Evolutionary conservation across 2,329 filamentous ascomycete genomes (phyloP), one percentile per base, ranked within the genome.

Genomic region (Penicillium occitanis): DNA sequence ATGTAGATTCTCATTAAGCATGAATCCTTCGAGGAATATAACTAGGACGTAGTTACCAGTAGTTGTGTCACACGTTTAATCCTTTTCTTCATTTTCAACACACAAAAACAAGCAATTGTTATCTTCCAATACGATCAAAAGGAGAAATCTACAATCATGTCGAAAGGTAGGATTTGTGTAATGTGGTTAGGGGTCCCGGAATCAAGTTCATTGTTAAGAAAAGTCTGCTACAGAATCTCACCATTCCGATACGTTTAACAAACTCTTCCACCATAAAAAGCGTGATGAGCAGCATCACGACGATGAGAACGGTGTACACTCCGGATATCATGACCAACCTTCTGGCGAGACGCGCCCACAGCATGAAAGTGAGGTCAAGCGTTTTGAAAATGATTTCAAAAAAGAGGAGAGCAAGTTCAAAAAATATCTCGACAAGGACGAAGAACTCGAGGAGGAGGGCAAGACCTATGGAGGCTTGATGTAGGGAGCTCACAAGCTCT

Each of bases 381-480:
- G 55, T 17, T 8, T 64, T 46, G 61, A 35, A 25, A 10, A 35
- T 6, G 37, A 37, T 37, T n/a, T 57, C n/a, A 58, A 58, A 30
- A 57, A 55, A 5, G 51, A 64, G 17, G 61, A 44, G 7, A 35
- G 30, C 6, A 48, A 58, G 13, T 48, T 65, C 19, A 13, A 53
- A 30, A 50, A 53, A 2, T 60, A 65, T 40, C 40, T 65, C 17
- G 37, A 60, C 8, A 30, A 69, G 35, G 61, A 66, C 35, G 66
- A 66, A 13, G 40, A 65, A 25, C 30, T 65, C 28, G 53, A 59
- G 46, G 63, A 65, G 4, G 42, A 53, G 44, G 55, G 57, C 5
- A 42, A 65, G 14, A 53, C 57, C 25, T 65, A 59, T n/a, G 57
- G 53, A 42, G 63, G 44, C n/a, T 51, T 65, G 55, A 65, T 60